Evolutionary conservation across 306 rosid species (phyloP).

Genomic region (Fagus crenata): DNA sequence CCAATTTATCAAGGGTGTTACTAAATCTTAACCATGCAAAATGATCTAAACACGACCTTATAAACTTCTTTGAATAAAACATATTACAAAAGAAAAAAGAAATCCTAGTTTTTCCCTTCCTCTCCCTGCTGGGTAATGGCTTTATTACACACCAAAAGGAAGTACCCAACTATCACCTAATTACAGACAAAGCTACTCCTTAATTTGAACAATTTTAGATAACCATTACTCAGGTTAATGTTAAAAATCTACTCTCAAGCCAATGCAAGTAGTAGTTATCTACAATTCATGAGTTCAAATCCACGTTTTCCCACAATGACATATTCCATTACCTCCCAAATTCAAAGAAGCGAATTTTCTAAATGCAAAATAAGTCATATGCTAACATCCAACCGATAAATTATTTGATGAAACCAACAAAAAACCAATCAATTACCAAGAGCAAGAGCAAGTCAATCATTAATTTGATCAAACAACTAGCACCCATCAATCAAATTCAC

Average conservation of each 20-base stretch:
- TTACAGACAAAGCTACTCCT: not conserved
- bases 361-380: not conserved
- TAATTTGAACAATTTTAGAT: not conserved
- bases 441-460: not conserved
- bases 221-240: not conserved
- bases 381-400: not conserved
- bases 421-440: not conserved
- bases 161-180: not conserved
- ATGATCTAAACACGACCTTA: not conserved
- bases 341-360: not conserved
- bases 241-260: not conserved
- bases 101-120: too few relatives aligned
- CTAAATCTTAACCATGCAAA: not conserved
- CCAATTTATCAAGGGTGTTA: not conserved
- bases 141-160: not conserved
- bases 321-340: not conserved
- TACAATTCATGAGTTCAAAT: not conserved
- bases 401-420: slow-evolving; percentile 1
- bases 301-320: not conserved
- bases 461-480: not conserved
- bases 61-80: not conserved
- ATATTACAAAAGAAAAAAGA: too few relatives aligned
- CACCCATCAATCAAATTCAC: not conserved
- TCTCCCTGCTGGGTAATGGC: not conserved
- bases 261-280: not conserved